Conservation (phyloP, 805 yeast genomes). For the Grigorovia jiainica region DNA sequence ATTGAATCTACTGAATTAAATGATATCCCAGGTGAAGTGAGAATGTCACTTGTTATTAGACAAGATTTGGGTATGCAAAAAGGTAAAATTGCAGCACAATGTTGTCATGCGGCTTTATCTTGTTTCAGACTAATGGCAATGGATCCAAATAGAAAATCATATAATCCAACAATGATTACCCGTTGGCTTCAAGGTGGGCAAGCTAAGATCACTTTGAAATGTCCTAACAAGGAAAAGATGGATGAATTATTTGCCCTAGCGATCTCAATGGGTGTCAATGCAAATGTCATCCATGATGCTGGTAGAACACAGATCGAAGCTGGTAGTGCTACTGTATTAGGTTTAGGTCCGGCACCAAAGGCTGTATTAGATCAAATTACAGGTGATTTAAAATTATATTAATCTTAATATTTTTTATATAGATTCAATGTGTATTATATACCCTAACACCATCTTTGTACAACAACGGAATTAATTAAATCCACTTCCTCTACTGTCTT, state of each 20-base stretch:
- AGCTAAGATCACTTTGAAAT: conserved; percentile 84
- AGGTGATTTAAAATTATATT: conserved; percentile 66
- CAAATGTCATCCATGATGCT: conserved; percentile 84
- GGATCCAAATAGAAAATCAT: conserved; percentile 37
- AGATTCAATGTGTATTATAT: neutral
- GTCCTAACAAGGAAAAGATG: conserved; percentile 57
- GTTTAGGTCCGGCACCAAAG: conserved; percentile 94
- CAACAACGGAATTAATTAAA: conserved; percentile 73
- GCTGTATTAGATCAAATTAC: conserved; percentile 72
- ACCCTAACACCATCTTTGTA: conserved; percentile 63
- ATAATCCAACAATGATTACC: conserved; percentile 52
- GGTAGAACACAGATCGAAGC: conserved; percentile 96
- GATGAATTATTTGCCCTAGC: conserved; percentile 75
- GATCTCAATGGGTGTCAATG: conserved; percentile 64
- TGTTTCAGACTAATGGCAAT: conserved; percentile 62
- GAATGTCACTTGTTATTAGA: conserved; percentile 82
- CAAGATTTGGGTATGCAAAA: conserved; percentile 85
- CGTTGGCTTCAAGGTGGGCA: conserved; percentile 85
- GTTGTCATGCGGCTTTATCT: conserved; percentile 94
- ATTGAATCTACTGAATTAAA: conserved; percentile 53
- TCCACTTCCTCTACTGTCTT: conserved; percentile 65
- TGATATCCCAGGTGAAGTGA: conserved; percentile 65
- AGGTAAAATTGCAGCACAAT: conserved; percentile 96
- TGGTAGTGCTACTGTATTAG: conserved; percentile 93
- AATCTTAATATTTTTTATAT: conserved; percentile 5